These are phyloP conservation scores for Nakataea oryzae DNA, from an alignment of 2,329 filamentous ascomycete species.

Conservation along the genomic window DNA sequence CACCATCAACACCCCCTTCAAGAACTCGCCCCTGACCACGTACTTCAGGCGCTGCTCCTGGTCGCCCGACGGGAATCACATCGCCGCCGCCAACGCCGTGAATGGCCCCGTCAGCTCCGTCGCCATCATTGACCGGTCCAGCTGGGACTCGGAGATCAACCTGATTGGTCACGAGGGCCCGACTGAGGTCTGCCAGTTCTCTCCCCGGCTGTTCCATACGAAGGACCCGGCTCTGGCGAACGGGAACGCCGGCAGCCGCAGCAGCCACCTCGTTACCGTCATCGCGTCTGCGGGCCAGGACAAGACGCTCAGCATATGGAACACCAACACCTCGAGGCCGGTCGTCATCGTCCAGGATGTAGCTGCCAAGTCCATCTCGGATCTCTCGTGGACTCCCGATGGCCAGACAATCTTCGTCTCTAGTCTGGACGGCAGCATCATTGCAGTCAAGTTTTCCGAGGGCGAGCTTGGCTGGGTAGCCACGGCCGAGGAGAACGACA, in stretches of 20 bases:
- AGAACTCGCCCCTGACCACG: slow-evolving; percentile 85
- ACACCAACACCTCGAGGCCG: slow-evolving; percentile 86
- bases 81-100: slow-evolving; percentile 91
- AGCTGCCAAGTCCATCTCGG: slow-evolving; percentile 83
- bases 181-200: slow-evolving; percentile 95
- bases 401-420: slow-evolving; percentile 79
- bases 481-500: slow-evolving; percentile 79
- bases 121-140: slow-evolving; percentile 83
- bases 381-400: slow-evolving; percentile 88
- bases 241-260: slow-evolving; percentile 29
- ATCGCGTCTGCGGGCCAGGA: slow-evolving; percentile 96
- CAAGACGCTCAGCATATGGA: slow-evolving; percentile 94
- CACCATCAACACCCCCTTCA: slow-evolving; percentile 82
- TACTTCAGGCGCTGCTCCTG: slow-evolving; percentile 96
- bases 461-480: slow-evolving; percentile 88
- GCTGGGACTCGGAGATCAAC: slow-evolving; percentile 95
- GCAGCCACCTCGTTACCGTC: slow-evolving; percentile 60
- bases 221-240: slow-evolving; percentile 50
- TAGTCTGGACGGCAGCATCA: slow-evolving; percentile 81
- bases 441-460: slow-evolving; percentile 70
- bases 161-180: slow-evolving; percentile 94
- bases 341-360: slow-evolving; percentile 86
- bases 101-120: slow-evolving; percentile 97
- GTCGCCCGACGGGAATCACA: slow-evolving; percentile 95
- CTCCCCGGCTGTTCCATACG: slow-evolving; percentile 76